These are phyloP conservation scores for Erigeron philadelphicus DNA, from an alignment of 140 eudicot genomes.

Conservation along the genomic window DNA sequence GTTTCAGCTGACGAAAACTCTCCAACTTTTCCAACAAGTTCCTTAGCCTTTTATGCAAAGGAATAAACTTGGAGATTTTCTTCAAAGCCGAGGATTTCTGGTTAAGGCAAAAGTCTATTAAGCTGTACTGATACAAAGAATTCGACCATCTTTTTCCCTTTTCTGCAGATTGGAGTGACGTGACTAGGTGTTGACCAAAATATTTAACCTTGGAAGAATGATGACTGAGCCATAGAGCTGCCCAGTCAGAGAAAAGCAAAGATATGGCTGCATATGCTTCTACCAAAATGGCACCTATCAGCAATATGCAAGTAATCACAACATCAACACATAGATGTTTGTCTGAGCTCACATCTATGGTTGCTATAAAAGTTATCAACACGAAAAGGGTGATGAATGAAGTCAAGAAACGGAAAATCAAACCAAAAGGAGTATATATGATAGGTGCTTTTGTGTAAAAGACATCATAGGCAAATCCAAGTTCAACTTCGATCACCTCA, in stretches of 20 bases:
- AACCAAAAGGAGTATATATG: slow-evolving; percentile 23
- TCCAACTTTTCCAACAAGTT: slow-evolving; percentile 21
- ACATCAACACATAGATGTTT: slow-evolving; percentile 18
- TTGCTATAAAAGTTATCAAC: slow-evolving; percentile 11
- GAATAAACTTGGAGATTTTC: slow-evolving; percentile 12
- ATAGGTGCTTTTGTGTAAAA: slow-evolving; percentile 34
- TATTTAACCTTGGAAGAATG: slow-evolving; percentile 24
- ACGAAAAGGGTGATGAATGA: slow-evolving; percentile 19
- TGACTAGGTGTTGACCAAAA: background rate
- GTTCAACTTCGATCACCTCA: slow-evolving; percentile 33
- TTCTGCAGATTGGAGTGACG: background rate
- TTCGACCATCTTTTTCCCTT: slow-evolving; percentile 40
- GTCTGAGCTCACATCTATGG: background rate
- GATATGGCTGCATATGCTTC: slow-evolving; percentile 34
- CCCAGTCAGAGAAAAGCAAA: slow-evolving; percentile 36
- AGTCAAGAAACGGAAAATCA: slow-evolving; percentile 17
- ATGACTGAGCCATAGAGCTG: slow-evolving; percentile 33
- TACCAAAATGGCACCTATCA: slow-evolving; percentile 29
- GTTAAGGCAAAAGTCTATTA: slow-evolving; percentile 28
- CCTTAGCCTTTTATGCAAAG: slow-evolving; percentile 10
- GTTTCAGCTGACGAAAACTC: slow-evolving; percentile 24
- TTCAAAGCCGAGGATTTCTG: slow-evolving; percentile 12
- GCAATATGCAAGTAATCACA: slow-evolving; percentile 23
- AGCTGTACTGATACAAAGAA: slow-evolving; percentile 39
- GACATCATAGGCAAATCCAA: slow-evolving; percentile 34